Conservation (phyloP, 208 protist species). For the Trypanosoma congolense region DNA sequence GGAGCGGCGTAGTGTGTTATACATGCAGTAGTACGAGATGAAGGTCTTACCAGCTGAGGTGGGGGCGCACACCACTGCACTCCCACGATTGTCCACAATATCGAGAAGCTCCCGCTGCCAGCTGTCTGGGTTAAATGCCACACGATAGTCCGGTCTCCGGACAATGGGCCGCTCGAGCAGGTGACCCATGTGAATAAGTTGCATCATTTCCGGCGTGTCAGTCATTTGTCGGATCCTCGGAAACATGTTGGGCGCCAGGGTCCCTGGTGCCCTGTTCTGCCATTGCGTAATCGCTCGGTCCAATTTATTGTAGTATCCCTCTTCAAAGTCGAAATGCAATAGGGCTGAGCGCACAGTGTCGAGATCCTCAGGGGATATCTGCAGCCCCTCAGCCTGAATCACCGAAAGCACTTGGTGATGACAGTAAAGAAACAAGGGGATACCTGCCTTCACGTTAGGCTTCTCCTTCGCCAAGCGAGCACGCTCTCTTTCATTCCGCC, state of each 20-base stretch:
- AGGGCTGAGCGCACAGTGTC: slow-evolving; percentile 69
- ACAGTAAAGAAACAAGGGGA: slow-evolving; percentile 76
- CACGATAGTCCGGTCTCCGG: slow-evolving; percentile 69
- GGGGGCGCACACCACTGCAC: slow-evolving; percentile 93
- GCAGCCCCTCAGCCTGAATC: slow-evolving; percentile 55
- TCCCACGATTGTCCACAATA: slow-evolving; percentile 89
- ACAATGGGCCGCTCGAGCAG: slow-evolving; percentile 80
- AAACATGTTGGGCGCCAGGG: slow-evolving; percentile 35
- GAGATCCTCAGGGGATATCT: slow-evolving; percentile 59
- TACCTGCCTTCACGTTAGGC: slow-evolving; percentile 53
- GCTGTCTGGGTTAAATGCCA: slow-evolving; percentile 92
- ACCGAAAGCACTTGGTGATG: slow-evolving; percentile 71
- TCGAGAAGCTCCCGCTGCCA: slow-evolving; percentile 95
- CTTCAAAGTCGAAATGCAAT: slow-evolving; percentile 70
- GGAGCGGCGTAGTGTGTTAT: slow-evolving; percentile 79
- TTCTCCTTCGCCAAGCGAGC: slow-evolving; percentile 49
- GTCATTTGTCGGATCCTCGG: slow-evolving; percentile 40
- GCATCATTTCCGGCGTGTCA: slow-evolving; percentile 72
- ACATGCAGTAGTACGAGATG: slow-evolving; percentile 96
- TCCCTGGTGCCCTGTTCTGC: slow-evolving; percentile 42
- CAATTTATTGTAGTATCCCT: slow-evolving; percentile 70
- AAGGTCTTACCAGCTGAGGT: slow-evolving; percentile 96
- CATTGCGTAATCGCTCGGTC: slow-evolving; percentile 56
- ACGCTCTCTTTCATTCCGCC: slow-evolving; percentile 71
- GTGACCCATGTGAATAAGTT: slow-evolving; percentile 89